Conservation (phyloP, 305 asterid species). For the Euphrasia arctica region DNA sequence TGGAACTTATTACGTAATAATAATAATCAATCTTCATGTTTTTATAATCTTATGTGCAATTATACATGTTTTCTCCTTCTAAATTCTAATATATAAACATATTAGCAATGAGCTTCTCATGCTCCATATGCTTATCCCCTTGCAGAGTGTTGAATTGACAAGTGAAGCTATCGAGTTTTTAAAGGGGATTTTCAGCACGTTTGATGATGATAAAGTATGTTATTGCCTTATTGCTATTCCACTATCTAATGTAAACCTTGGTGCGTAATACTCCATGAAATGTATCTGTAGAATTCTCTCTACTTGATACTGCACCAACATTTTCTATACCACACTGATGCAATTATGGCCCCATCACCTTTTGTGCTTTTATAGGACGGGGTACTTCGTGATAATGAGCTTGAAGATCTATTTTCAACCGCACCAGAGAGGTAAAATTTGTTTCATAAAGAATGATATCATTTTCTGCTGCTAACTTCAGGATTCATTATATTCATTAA, state of each 20-base stretch:
- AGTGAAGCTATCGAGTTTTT: slow-evolving; percentile 95
- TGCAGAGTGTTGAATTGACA: slow-evolving; percentile 95
- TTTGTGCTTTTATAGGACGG: slow-evolving; percentile 68
- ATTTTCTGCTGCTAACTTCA: slow-evolving; percentile 14
- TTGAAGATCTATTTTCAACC: slow-evolving; percentile 90
- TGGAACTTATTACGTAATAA: slow-evolving; percentile 7
- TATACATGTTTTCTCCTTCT: slow-evolving; percentile 5
- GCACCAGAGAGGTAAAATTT: slow-evolving; percentile 85
- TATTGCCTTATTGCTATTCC: slow-evolving; percentile 17
- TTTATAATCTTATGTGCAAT: slow-evolving; percentile 31
- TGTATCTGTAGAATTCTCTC: slow-evolving; percentile 3
- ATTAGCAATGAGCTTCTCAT: slow-evolving; percentile 11
- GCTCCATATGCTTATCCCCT: slow-evolving; percentile 26
- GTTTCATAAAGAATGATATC: slow-evolving; percentile 49
- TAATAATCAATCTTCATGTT: not conserved
- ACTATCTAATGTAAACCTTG: slow-evolving; percentile 20
- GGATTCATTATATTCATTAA: slow-evolving; percentile 37
- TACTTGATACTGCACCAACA: slow-evolving; percentile 16
- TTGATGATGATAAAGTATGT: slow-evolving; percentile 83
- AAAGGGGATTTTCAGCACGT: slow-evolving; percentile 93
- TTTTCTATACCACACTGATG: no score
- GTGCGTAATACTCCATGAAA: not conserved
- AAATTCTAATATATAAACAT: not conserved
- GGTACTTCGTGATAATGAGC: slow-evolving; percentile 73
- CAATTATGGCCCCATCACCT: slow-evolving; percentile 22